A percentile compares a stretch with the other conserved stretches of the same genome.
phyloP scores from a whole-genome alignment of 2,329 filamentous ascomycete genomes.

The Fusarium solani-melongenae region DNA sequence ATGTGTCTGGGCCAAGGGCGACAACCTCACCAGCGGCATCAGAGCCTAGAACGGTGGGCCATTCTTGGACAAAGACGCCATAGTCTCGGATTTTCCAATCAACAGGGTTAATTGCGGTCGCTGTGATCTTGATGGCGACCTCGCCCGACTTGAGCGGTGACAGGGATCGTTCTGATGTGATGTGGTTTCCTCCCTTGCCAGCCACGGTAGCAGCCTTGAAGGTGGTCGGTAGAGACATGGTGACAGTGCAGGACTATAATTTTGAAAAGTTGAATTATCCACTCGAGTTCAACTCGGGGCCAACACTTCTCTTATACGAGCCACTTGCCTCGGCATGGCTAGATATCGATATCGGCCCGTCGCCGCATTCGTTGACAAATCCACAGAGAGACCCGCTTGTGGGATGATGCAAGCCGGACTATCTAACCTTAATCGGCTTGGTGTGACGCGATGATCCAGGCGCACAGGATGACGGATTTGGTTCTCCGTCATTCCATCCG shows the following conservation, averaged over 20 bases:
- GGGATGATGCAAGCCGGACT: neutral
- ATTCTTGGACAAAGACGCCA: conserved; percentile 35
- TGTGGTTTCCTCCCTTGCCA: neutral
- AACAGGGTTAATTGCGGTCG: conserved; percentile 49
- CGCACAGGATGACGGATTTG: neutral
- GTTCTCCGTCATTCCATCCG: neutral
- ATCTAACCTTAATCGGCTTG: neutral
- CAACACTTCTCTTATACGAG: neutral
- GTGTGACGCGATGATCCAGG: neutral
- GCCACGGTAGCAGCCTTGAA: neutral
- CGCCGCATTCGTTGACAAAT: neutral
- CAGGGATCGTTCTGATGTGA: neutral
- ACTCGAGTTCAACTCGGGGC: neutral
- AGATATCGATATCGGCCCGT: neutral
- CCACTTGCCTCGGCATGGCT: neutral
- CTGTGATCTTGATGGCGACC: conserved; percentile 13
- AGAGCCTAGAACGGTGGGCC: conserved; percentile 27
- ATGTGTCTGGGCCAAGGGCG: conserved; percentile 3
- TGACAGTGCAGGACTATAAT: neutral
- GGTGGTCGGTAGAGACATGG: neutral
- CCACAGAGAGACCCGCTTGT: neutral
- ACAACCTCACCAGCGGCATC: conserved; percentile 21
- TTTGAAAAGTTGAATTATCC: neutral
- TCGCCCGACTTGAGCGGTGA: neutral
- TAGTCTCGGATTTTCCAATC: conserved; percentile 51